These are phyloP conservation scores for Spiraea crenata DNA, from an alignment of 331 rosid species.

Conservation along the genomic window DNA sequence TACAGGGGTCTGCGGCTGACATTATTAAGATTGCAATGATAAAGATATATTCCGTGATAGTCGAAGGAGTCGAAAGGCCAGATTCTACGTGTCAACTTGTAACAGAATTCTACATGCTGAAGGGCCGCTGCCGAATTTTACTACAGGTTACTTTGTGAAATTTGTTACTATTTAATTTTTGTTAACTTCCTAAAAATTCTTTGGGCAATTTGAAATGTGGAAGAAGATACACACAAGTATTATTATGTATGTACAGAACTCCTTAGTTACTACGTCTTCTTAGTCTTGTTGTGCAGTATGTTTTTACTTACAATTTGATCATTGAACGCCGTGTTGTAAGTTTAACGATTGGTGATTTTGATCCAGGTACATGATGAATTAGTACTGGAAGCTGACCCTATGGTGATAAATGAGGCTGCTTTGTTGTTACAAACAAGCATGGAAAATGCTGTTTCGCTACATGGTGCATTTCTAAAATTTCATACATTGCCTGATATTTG, in stretches of 20 bases:
- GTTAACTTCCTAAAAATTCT: constrained; percentile 1
- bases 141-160: constrained; percentile 60
- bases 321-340: not conserved
- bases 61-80: constrained; percentile 35
- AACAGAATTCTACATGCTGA: constrained; percentile 44
- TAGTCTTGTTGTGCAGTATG: not conserved
- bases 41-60: constrained; percentile 57
- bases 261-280: not conserved
- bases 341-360: constrained; percentile 16
- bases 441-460: constrained; percentile 85
- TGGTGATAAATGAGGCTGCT: constrained; percentile 70
- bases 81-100: constrained; percentile 44
- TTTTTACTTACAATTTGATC: not conserved
- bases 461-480: constrained; percentile 49
- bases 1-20: constrained; percentile 98
- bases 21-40: constrained; percentile 87
- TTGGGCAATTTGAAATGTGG: constrained; percentile 1
- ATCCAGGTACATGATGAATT: constrained; percentile 90
- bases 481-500: constrained; percentile 5
- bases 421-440: constrained; percentile 68
- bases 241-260: not conserved
- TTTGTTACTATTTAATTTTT: constrained; percentile 1
- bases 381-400: constrained; percentile 88
- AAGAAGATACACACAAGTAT: not conserved
- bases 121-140: constrained; percentile 68